Evolutionary conservation across 148 eudicot species (phyloP), one percentile per base, ranked within the genome.

Genomic region (Spergularia bocconei): DNA sequence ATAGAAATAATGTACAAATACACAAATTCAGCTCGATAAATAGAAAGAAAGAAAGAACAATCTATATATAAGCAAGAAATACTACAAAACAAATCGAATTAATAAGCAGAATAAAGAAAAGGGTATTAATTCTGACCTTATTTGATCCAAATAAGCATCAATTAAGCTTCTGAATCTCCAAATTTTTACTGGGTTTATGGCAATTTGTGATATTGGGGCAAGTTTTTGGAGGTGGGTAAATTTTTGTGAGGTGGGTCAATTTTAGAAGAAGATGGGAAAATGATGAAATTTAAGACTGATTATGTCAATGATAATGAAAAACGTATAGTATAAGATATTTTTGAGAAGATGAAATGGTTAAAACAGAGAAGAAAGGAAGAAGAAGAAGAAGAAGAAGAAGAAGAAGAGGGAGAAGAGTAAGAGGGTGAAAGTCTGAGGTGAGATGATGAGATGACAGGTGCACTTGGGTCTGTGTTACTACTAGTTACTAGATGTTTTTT

Each of bases 171-270:
- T 5, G 47, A 58, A 8, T 47, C 16, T 17, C 7, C 16, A 44
- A 20, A 33, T 7, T 11, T 29, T 58, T 36, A 38, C 0, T 71
- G 33, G 39, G 52, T 75, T 53, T 41, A 8, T 21, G 55, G 0
- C 20, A 75, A 41, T 7, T 67, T 61, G 36, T 69, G 14, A 52
- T 69, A 13, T 69, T 69, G 36, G 59, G 55, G 72, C 9, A 19
- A 44, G 12, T 69, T 69, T 52, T 52, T 13, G 4, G 21, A 19
- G 63, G 13, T 59, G 63, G 19, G 19, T 8, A 10, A 29, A 48
- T 48, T 23, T 41, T 13, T 15, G 5, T 51, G 19, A 69, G 16
- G 62, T 52, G 59, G 70, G 60, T 73, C 53, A n/a, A 44, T 9
- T 20, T 20, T 2, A 19, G n/a, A 41, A 71, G n/a, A 9, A 55